Conservation (phyloP, 1,284 basidiomycete species). For the Ceratobasidium sp. region DNA sequence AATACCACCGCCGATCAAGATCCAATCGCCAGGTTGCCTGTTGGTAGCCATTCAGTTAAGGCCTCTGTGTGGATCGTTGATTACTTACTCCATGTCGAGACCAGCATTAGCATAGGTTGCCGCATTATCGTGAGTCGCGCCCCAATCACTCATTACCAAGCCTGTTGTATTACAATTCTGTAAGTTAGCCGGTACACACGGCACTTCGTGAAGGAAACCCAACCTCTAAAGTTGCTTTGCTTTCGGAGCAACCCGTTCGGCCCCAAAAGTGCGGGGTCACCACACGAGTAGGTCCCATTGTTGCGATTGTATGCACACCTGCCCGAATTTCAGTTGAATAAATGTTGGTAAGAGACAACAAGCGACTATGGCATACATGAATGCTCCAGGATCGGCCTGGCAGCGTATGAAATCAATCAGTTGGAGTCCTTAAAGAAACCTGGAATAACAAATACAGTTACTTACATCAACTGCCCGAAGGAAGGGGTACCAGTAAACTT, state of each 20-base stretch:
- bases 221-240: slow-evolving; percentile 30
- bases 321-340: background rate
- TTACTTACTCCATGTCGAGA: slow-evolving; percentile 39
- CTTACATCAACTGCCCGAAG: slow-evolving; percentile 39
- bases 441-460: background rate
- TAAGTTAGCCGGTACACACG: background rate
- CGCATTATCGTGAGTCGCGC: slow-evolving; percentile 39
- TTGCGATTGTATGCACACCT: slow-evolving; percentile 38
- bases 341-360: background rate
- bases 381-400: slow-evolving; percentile 33
- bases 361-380: slow-evolving; percentile 2
- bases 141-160: slow-evolving; percentile 38
- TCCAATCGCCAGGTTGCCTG: slow-evolving; percentile 42
- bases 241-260: slow-evolving; percentile 26
- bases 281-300: slow-evolving; percentile 41
- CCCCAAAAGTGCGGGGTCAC: slow-evolving; percentile 36
- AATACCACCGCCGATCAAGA: slow-evolving; percentile 41
- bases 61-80: background rate
- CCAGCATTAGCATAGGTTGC: slow-evolving; percentile 39
- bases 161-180: slow-evolving; percentile 2
- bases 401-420: background rate
- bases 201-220: background rate
- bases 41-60: background rate
- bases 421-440: background rate
- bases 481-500: slow-evolving; percentile 39